phyloP scores from a whole-genome alignment of 2,329 filamentous ascomycete genomes.

The Calonectria crousiana region DNA sequence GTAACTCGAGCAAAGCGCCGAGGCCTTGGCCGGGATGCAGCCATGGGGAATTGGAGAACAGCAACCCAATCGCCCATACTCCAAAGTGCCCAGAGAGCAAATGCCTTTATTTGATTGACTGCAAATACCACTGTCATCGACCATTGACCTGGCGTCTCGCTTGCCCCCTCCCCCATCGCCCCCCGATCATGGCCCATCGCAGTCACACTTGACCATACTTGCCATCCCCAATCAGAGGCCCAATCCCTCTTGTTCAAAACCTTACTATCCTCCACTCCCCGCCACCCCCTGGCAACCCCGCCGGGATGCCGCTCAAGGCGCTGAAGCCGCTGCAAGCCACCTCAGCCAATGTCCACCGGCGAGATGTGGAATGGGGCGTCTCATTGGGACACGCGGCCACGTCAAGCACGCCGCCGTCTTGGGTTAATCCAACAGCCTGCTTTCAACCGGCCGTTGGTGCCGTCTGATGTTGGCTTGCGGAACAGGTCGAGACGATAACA shows the following conservation, averaged over 20 bases:
- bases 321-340: conserved; percentile 41
- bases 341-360: conserved; percentile 41
- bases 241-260: conserved; percentile 20
- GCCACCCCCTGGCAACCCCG: conserved; percentile 16
- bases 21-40: neutral
- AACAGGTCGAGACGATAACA: neutral
- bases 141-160: conserved; percentile 6
- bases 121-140: neutral
- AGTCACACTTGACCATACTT: neutral
- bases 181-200: neutral
- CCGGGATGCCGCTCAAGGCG: conserved; percentile 35
- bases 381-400: conserved; percentile 42
- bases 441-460: conserved; percentile 13
- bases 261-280: conserved; percentile 15
- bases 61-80: neutral
- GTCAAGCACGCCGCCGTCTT: conserved; percentile 30
- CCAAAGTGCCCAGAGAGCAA: neutral
- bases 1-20: conserved; percentile 8
- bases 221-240: conserved; percentile 10
- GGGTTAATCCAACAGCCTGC: conserved; percentile 16
- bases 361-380: conserved; percentile 42
- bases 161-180: neutral
- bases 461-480: neutral
- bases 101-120: neutral
- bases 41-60: neutral